Evolutionary conservation across 345 rosid species (phyloP).

Genomic region (Trapa incisa): DNA sequence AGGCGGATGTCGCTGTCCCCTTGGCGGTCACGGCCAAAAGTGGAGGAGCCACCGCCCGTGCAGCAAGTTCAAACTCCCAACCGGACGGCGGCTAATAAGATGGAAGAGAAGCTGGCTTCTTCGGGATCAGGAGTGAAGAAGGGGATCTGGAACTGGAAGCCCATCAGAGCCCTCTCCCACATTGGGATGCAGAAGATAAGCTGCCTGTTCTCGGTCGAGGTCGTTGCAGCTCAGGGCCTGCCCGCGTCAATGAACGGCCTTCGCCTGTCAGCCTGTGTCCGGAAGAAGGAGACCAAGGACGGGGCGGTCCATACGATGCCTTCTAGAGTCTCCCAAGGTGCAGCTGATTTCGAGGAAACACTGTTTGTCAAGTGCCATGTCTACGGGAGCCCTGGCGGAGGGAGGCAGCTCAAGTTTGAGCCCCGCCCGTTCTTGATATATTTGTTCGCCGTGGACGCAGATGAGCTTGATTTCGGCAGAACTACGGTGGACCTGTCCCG

Average conservation of each 20-base stretch:
- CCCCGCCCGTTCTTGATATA: constrained; percentile 68
- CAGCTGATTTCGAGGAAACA: constrained; percentile 91
- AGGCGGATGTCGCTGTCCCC: constrained; percentile 87
- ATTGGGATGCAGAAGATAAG: constrained; percentile 83
- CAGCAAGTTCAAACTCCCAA: constrained; percentile 12
- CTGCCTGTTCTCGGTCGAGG: constrained; percentile 82
- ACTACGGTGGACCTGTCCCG: constrained; percentile 51
- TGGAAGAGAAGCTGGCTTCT: constrained; percentile 17
- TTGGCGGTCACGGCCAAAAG: constrained; percentile 69
- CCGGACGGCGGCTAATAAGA: constrained; percentile 13
- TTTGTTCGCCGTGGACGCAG: constrained; percentile 63
- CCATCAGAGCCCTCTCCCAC: constrained; percentile 63
- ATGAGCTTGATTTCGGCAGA: constrained; percentile 75
- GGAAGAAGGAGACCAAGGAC: constrained; percentile 76
- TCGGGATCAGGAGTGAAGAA: constrained; percentile 34
- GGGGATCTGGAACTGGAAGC: constrained; percentile 93
- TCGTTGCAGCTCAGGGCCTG: constrained; percentile 67
- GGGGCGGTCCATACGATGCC: constrained; percentile 93
- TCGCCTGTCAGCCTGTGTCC: constrained; percentile 70
- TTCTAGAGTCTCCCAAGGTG: constrained; percentile 69
- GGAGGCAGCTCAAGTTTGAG: constrained; percentile 57
- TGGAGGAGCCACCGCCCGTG: constrained; percentile 27
- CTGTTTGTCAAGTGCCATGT: constrained; percentile 69
- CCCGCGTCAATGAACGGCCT: constrained; percentile 91
- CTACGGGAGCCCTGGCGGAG: constrained; percentile 44